Base-by-base conservation (phyloP, 2,329 filamentous ascomycete species). In the Fusarium humuli region DNA sequence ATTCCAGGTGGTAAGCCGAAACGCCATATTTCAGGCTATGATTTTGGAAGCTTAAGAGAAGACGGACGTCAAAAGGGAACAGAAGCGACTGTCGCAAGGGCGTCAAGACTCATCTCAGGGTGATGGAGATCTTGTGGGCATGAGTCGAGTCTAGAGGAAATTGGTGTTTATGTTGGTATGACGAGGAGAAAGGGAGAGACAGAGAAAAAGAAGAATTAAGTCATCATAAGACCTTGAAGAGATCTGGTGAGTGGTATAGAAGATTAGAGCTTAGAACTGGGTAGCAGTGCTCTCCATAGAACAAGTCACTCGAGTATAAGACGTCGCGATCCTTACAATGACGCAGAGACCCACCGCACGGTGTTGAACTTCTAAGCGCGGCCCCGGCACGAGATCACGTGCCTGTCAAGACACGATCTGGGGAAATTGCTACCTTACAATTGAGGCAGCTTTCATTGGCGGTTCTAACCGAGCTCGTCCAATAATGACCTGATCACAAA, bases 1-100 rank as follows among this genome's bases (percentile, higher is more conserved):
- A 81, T 95, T 95, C 92, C 92, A 95, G 16, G 92, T 93, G 5
- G 93, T 96, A 74, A 97, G 93, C 66, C 94, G 90, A 70, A 97
- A 83, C 18, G 85, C 87, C 92, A 94, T 94, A 22, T 75, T 85
- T 60, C 13, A 53, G 10, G 23, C 47, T 42, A 18, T 23, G 18
- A 18, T 2, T 23, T 20, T 12, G 5, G 7, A 23, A 40, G 20
- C 34, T 25, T 11, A 7, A 25, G 7, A 29, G 4, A 2, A 7
- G 25, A 1, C 6, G 37, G 18, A 8, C 7, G n/a, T 50, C 16
- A 53, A 16, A 37, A 32, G 18, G 2, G n/a, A 29, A 16, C 5
- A 27, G 12, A 48, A 14, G 3, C 12, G 20, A 20, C 7, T 18
- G 6, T 32, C 2, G 0, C 16, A 5, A 25, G 34, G 14, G 22